These are phyloP conservation scores for Pseudocercospora fuligena DNA, from an alignment of 2,329 filamentous ascomycete species.

Conservation along the genomic window DNA sequence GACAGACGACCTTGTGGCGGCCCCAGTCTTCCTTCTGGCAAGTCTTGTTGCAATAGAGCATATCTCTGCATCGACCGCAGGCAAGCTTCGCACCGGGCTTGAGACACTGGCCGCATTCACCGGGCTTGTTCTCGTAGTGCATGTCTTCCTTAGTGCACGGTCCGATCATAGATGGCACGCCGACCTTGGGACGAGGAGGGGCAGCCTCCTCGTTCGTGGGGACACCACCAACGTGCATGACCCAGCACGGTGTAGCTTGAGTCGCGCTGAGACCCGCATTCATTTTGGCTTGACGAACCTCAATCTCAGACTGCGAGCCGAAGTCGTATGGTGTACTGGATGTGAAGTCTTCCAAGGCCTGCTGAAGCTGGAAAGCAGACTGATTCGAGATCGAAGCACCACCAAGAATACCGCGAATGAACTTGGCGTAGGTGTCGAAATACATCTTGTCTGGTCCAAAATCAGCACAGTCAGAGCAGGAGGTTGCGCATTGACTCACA, in stretches of 20 bases:
- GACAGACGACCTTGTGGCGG: conserved; percentile 13
- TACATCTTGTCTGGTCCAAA: background rate
- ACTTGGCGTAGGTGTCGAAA: conserved; percentile 6
- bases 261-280: background rate
- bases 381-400: background rate
- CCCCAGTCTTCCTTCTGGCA: conserved; percentile 14
- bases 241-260: background rate
- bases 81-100: background rate
- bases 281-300: background rate
- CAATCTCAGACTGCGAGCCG: background rate
- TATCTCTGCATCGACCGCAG: conserved; percentile 5
- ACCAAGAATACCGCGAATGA: background rate
- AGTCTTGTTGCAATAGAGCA: conserved; percentile 14
- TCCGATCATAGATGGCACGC: background rate
- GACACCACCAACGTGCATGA: background rate
- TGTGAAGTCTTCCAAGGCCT: background rate
- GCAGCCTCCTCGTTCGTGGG: background rate
- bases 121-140: background rate
- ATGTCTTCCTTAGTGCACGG: background rate
- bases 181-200: background rate
- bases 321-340: background rate
- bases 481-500: background rate
- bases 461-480: background rate
- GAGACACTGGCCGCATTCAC: background rate
- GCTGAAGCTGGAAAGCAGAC: background rate